Base-by-base conservation (phyloP, 345 rosid genomes). In the Eucalyptus guilfoylei region DNA sequence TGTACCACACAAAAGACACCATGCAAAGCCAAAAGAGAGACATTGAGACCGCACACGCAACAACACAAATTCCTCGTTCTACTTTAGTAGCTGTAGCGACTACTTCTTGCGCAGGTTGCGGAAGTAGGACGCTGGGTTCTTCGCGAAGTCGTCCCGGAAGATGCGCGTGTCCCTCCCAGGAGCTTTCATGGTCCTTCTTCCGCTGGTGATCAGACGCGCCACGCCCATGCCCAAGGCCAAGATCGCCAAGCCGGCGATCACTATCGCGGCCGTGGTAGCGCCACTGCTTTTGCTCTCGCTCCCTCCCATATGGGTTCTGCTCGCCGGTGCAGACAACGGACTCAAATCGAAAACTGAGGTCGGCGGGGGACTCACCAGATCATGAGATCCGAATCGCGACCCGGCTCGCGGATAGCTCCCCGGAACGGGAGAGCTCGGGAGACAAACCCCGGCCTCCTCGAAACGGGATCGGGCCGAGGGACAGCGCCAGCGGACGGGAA, bases 331-430 rank as follows among this genome's bases (percentile, higher is more conserved):
- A 44, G 16, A 30, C 50, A 47, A 83, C 23, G 32, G 47, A 21
- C 28, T 64, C 89, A 88, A 49, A 55, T 17, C 87, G 83, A 58
- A 49, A 62, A 11, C 89, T 52, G 32, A 6, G 8, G 69, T 60
- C 69, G 48, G 37, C 30, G 34, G 13, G 89, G 9, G 88, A 87
- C 95, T 92, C 55, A 95, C 94, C 93, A 69, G 90, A 85, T 87
- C 32, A 48, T 81, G 87, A 92, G 93, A 94, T 93, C 95, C 88
- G 91, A 86, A 60, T 37, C 40, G 34, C 48, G 24, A 60, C 24
- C 28, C 89, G 32, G 83, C 47, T 52, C 30, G 91, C 42, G 86
- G 76, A 52, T 8, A 44, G 34, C 34, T 8, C 50, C 80, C n/a
- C 55, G 89, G 52, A 30, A 16, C 37, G n/a, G n/a, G 24, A 67